These are phyloP conservation scores for Scutellaria minor DNA, from an alignment of 257 asterid genomes.

Conservation along the genomic window DNA sequence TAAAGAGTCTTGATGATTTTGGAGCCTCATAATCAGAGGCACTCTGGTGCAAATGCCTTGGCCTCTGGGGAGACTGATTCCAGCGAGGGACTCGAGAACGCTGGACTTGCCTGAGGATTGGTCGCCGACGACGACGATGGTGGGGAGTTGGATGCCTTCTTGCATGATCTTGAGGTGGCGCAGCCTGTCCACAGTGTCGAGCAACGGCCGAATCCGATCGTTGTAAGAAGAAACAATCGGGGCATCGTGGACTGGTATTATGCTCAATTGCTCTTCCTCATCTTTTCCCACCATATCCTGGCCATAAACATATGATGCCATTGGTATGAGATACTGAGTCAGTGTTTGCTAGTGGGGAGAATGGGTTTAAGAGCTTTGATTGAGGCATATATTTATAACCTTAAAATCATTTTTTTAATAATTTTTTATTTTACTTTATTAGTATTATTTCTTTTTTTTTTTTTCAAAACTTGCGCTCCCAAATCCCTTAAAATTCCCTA, in stretches of 20 bases:
- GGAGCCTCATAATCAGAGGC: conserved; percentile 47
- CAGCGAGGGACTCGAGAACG: conserved; percentile 55
- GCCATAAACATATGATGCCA: too few relatives aligned
- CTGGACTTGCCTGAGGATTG: conserved; percentile 57
- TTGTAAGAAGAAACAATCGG: conserved; percentile 46
- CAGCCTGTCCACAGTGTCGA: conserved; percentile 44
- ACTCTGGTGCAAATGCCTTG: conserved; percentile 53
- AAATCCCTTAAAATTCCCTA: too few relatives aligned
- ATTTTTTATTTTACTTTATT: too few relatives aligned
- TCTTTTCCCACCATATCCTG: too few relatives aligned
- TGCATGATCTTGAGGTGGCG: conserved; percentile 47
- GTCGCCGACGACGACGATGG: conserved; percentile 54
- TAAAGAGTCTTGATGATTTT: not conserved
- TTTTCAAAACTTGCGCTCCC: too few relatives aligned
- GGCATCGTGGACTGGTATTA: conserved; percentile 4
- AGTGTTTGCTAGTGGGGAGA: too few relatives aligned
- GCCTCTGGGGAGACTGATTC: conserved; percentile 52
- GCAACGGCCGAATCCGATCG: conserved; percentile 39
- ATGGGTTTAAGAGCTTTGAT: too few relatives aligned
- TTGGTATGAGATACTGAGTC: too few relatives aligned
- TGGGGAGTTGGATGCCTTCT: conserved; percentile 53
- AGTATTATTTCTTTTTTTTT: too few relatives aligned
- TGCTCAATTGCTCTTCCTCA: too few relatives aligned
- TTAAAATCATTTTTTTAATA: too few relatives aligned
- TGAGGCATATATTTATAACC: too few relatives aligned